Evolutionary conservation across 192 early-diverging fungal genomes (phyloP), one percentile per base, ranked within the genome.

Genomic region (Dissophora globulifera): DNA sequence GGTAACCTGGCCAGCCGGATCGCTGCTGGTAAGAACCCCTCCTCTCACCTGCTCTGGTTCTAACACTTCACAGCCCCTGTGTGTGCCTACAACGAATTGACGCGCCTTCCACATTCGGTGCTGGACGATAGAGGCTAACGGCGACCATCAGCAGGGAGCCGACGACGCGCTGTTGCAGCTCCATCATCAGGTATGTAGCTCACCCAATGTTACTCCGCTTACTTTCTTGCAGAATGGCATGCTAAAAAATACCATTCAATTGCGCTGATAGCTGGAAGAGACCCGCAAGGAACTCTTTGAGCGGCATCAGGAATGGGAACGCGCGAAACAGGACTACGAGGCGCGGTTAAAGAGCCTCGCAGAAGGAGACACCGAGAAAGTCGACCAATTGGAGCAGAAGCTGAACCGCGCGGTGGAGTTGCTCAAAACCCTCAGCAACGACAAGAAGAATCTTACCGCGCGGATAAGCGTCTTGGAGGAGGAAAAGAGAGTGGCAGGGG

Each of bases 1-100:
- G 57, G 70, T 50, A 75, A 64, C 62, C 70, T 76, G 45, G 72
- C 72, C 41, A 76, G 64, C 64, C 64, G 64, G 35, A 67, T 76
- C 51, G 72, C 72, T 20, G 63, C 72, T 32, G 72, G 72, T 76
- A 55, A 46, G 47, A 62, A n/a, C n/a, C n/a, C n/a, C n/a, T n/a
- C n/a, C n/a, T n/a, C n/a, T n/a, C n/a, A n/a, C n/a, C n/a, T n/a
- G n/a, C n/a, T n/a, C n/a, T n/a, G n/a, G n/a, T n/a, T n/a, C n/a
- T n/a, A n/a, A n/a, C n/a, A n/a, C n/a, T n/a, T n/a, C n/a, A n/a
- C n/a, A n/a, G n/a, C n/a, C n/a, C n/a, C n/a, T n/a, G n/a, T n/a
- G n/a, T 38, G 7, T 38, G 35, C 35, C 35, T 13, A 38, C 35
- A 9, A 25, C 31, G 30, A 13, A 41, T 50, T 40, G 35, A 52